phyloP scores from a whole-genome alignment of 495 filamentous ascomycete species.

The Penicilliopsis zonata region DNA sequence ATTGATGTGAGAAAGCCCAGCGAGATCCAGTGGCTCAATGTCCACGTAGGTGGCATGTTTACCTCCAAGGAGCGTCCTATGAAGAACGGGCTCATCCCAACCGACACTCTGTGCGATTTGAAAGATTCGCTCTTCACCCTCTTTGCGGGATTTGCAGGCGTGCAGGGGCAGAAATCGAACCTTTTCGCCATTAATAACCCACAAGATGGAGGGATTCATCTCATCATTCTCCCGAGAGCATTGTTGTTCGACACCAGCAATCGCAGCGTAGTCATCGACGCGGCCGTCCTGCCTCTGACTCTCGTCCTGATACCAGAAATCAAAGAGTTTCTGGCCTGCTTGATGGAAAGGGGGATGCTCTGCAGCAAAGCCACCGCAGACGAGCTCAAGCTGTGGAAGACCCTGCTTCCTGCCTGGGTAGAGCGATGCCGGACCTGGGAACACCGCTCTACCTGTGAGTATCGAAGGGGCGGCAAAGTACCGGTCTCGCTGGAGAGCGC shows the following conservation, averaged over 20 bases:
- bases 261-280: conserved; percentile 31
- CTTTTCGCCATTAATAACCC: conserved; percentile 24
- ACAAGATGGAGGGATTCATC: conserved; percentile 10
- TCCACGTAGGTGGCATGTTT: conserved; percentile 20
- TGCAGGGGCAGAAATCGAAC: conserved; percentile 16
- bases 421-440: conserved; percentile 44
- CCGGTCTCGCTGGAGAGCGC: conserved; percentile 16
- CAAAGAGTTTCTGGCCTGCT: conserved; percentile 9
- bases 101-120: conserved; percentile 23
- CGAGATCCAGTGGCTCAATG: conserved; percentile 19
- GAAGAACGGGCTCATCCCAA: conserved; percentile 9
- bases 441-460: conserved; percentile 38
- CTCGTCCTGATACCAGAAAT: conserved; percentile 11
- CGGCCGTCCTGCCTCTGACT: conserved; percentile 33
- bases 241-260: conserved; percentile 9
- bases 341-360: conserved; percentile 9
- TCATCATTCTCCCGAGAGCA: conserved; percentile 7
- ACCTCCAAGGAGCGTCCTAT: conserved; percentile 26
- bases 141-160: conserved; percentile 29
- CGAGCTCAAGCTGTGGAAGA: conserved; percentile 40
- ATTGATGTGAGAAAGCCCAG: conserved; percentile 15
- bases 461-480: conserved; percentile 16
- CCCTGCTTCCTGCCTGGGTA: conserved; percentile 29
- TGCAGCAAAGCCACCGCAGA: conserved; percentile 21
- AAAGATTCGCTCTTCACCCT: conserved; percentile 37